Evolutionary conservation across 768 basidiomycete genomes (phyloP), one percentile per base, ranked within the genome.

Genomic region (Pleurotus citrinopileatus): DNA sequence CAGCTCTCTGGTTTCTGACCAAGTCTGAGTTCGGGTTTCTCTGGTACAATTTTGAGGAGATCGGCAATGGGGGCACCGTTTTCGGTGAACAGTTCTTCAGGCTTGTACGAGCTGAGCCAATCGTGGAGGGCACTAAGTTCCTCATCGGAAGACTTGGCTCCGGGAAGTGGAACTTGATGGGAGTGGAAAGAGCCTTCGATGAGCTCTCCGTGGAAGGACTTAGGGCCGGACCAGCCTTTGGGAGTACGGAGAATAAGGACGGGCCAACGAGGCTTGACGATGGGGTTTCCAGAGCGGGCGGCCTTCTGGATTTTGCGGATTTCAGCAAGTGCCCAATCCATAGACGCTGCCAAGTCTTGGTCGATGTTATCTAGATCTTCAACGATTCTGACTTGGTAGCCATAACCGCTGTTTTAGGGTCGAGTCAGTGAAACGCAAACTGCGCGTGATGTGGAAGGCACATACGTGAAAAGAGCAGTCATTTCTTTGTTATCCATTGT

Each of bases 401-500:
- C 91, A 63, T 92, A 91, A 3, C 88, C 88, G 52, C 85, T 86
- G 53, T 20, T 53, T 52, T 61, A 8, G 64, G 42, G 36, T 43
- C 3, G 23, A 48, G 9, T 13, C n/a, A 17, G 32, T 37, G 22
- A 15, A n/a, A 15, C 7, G 28, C 19, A 19, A 12, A 2, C 38
- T 26, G 22, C 6, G n/a, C 55, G 10, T 26, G 25, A 42, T 32
- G n/a, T n/a, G n/a, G n/a, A 28, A 40, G 4, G 38, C 15, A 63
- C 77, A 22, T 53, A 86, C 89, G 82, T 84, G 78, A 91, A 94
- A 22, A 93, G 72, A 0, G 85, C 72, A 15, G 73, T 78, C 23
- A 94, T 70, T 65, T 95, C 94, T 61, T 87, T 85, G 65, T 96
- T 78, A 62, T 95, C 93, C 91, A 95, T 94, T 19, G 86, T 86